A percentile compares a stretch with the other conserved stretches of the same genome.
These are phyloP conservation scores for Prunus mume DNA, from an alignment of 306 rosid species.

Conservation along the genomic window DNA sequence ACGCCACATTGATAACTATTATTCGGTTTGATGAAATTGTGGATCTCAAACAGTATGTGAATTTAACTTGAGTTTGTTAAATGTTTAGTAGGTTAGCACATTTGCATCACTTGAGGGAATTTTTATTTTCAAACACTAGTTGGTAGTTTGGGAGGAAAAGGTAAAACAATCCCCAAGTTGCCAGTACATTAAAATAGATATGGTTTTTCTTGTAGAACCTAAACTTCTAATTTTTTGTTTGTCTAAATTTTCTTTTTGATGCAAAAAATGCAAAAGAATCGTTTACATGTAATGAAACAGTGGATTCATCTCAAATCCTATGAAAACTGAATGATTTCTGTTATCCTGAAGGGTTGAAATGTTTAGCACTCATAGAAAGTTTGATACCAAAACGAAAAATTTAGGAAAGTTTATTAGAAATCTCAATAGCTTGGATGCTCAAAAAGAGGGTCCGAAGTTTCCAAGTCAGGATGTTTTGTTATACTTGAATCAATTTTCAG, in stretches of 20 bases:
- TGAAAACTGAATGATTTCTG: not conserved
- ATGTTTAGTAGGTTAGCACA: not conserved
- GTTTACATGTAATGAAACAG: not conserved
- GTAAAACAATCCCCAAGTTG: not conserved
- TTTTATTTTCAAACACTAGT: not conserved
- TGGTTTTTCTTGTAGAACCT: not conserved
- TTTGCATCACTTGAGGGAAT: not conserved
- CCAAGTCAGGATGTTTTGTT: not conserved
- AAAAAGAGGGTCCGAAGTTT: conserved; percentile 5
- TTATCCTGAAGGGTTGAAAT: not conserved
- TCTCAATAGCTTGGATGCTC: conserved; percentile 2
- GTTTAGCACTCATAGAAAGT: not conserved
- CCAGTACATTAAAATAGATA: not conserved
- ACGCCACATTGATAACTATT: conserved; percentile 1
- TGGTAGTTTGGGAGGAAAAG: not conserved
- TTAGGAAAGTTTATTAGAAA: not conserved
- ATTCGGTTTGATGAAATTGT: conserved; percentile 1
- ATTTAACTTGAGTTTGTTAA: not conserved
- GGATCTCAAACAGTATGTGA: not conserved
- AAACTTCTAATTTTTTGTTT: not conserved
- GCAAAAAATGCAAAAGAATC: not conserved
- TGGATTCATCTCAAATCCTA: not conserved
- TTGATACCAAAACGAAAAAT: conserved; percentile 11
- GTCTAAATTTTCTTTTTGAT: not conserved
- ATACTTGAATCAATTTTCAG: not conserved